These are phyloP conservation scores for Fraxinus anomala DNA, from an alignment of 257 asterid species.

Conservation along the genomic window DNA sequence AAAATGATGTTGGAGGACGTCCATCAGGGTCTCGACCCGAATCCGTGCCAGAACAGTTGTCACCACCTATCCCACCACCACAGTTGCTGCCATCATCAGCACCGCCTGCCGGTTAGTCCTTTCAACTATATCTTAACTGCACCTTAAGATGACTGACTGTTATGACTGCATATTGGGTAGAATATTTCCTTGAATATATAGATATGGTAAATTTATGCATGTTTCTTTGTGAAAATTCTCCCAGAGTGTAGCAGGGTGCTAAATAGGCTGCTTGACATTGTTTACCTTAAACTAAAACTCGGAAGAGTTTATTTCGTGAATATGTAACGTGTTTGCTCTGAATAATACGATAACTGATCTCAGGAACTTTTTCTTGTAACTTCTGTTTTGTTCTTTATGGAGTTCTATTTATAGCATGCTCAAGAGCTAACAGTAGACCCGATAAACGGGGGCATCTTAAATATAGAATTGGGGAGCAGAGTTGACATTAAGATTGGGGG, in stretches of 20 bases:
- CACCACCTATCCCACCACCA: conserved; percentile 45
- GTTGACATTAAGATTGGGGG: conserved; percentile 39
- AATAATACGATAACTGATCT: neutral
- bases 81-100: conserved; percentile 41
- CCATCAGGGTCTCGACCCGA: conserved; percentile 34
- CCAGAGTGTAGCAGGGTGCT: conserved; percentile 13
- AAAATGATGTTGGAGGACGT: conserved; percentile 37
- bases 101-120: conserved; percentile 42
- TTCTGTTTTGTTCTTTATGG: conserved; percentile 11
- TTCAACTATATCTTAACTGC: conserved; percentile 11
- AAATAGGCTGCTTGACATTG: conserved; percentile 15
- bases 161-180: neutral
- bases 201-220: conserved; percentile 1
- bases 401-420: neutral
- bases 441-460: conserved; percentile 18
- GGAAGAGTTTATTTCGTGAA: neutral
- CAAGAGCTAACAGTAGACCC: conserved; percentile 5
- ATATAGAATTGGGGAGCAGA: conserved; percentile 45
- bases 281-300: neutral
- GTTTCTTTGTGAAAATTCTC: conserved; percentile 8
- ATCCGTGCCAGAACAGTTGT: conserved; percentile 34
- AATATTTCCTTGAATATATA: neutral
- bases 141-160: conserved; percentile 1
- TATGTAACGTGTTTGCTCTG: neutral
- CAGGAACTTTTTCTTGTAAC: neutral